Percentiles rank a stretch among this genome's conserved stretches.
phyloP scores from a whole-genome alignment of 1,139 yeast genomes.

The Candida sp. region DNA sequence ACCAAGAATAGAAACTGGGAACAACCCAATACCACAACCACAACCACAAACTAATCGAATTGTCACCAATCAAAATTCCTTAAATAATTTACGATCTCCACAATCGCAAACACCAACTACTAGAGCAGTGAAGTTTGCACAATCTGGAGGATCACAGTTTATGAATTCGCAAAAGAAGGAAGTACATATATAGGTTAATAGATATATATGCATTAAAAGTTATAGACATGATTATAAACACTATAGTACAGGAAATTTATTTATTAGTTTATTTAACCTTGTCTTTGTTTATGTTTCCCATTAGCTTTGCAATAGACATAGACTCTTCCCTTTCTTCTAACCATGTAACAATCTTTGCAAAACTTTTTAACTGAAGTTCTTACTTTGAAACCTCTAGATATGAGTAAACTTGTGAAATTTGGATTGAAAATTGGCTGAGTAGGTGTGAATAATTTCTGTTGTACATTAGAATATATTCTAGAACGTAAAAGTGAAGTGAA shows the following conservation, averaged over 20 bases:
- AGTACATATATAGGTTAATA: background rate
- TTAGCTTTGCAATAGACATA: constrained; percentile 91
- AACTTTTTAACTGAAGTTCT: constrained; percentile 86
- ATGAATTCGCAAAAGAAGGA: constrained; percentile 2
- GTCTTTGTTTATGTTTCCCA: constrained; percentile 97
- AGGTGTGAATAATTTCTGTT: background rate
- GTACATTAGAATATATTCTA: constrained; percentile 1
- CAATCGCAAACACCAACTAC: constrained; percentile 30
- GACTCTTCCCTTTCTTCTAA: constrained; percentile 91
- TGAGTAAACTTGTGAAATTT: constrained; percentile 5
- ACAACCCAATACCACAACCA: constrained; percentile 4
- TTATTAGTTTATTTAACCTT: constrained; percentile 61
- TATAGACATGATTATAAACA: background rate
- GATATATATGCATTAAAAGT: background rate
- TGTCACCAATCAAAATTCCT: constrained; percentile 3
- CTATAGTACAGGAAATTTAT: background rate
- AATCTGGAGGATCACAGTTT: constrained; percentile 9
- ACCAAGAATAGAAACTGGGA: constrained; percentile 1
- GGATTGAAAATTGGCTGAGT: constrained; percentile 6
- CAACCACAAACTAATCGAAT: constrained; percentile 3
- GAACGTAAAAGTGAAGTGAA: constrained; percentile 2
- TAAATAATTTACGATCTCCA: constrained; percentile 4
- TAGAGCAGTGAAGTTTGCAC: constrained; percentile 35
- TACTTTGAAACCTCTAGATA: constrained; percentile 35
- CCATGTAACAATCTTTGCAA: constrained; percentile 89